Conservation (phyloP, 768 basidiomycete species). For the Infundibulicybe gibba region DNA sequence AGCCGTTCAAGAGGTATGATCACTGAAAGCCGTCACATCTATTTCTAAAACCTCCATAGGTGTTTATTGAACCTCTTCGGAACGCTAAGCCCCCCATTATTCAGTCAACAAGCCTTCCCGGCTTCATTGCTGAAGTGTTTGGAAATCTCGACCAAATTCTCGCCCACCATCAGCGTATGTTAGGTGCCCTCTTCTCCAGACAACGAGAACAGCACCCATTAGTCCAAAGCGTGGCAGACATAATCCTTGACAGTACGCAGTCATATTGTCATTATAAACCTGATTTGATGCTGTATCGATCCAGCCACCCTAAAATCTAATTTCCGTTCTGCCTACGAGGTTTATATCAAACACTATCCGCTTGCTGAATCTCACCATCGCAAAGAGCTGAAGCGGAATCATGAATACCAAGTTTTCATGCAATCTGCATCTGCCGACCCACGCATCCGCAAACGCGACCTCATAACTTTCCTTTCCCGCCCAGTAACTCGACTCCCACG, state of each 20-base stretch:
- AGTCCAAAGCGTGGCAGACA: constrained; percentile 78
- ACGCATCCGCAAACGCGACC: constrained; percentile 68
- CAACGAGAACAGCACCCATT: constrained; percentile 86
- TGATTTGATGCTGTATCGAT: constrained; percentile 4
- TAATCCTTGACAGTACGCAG: constrained; percentile 71
- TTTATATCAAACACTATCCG: constrained; percentile 87
- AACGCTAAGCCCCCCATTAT: constrained; percentile 66
- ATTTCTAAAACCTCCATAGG: constrained; percentile 31
- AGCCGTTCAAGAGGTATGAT: constrained; percentile 58
- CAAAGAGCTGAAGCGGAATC: constrained; percentile 68
- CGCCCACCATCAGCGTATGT: constrained; percentile 61
- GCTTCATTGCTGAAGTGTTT: constrained; percentile 81
- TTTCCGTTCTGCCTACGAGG: constrained; percentile 69
- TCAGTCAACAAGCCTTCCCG: constrained; percentile 44
- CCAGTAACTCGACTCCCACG: constrained; percentile 89
- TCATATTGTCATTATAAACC: background rate
- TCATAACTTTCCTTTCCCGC: constrained; percentile 79
- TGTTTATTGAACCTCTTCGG: constrained; percentile 69
- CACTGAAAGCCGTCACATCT: background rate
- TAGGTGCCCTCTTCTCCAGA: constrained; percentile 70
- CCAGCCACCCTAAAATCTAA: constrained; percentile 38
- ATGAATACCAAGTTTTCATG: constrained; percentile 63
- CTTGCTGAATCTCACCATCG: constrained; percentile 81
- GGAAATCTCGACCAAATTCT: constrained; percentile 74
- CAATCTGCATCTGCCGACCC: constrained; percentile 59